Evolutionary conservation across 2,329 filamentous ascomycete species (phyloP).

Genomic region (Alternaria novae-zelandiae): DNA sequence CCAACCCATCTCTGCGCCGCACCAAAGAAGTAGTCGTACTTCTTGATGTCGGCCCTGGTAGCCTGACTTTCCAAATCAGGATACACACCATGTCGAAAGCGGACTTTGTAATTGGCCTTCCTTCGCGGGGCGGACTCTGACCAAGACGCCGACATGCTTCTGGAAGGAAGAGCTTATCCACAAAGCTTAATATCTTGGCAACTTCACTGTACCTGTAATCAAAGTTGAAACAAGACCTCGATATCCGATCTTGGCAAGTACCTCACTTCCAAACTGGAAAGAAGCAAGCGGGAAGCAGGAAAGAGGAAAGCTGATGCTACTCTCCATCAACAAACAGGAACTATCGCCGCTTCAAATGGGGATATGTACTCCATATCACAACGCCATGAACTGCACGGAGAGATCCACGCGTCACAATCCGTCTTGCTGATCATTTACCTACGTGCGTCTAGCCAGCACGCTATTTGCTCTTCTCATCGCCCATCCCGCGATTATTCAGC

Average conservation of each 20-base stretch:
- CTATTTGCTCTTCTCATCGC: conserved; percentile 11
- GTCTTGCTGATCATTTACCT: not conserved
- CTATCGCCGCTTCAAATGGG: not conserved
- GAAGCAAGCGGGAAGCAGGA: not conserved
- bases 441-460: not conserved
- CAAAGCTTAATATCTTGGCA: not conserved
- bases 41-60: conserved; percentile 30
- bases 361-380: conserved; percentile 6
- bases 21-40: conserved; percentile 34
- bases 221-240: not conserved
- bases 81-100: conserved; percentile 29
- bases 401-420: not conserved
- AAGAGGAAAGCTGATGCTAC: not conserved
- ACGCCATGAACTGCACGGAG: not conserved
- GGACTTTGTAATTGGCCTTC: conserved; percentile 24
- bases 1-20: conserved; percentile 21
- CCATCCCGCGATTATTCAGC: conserved; percentile 7
- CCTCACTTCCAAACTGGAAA: not conserved
- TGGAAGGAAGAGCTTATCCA: not conserved
- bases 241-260: not conserved
- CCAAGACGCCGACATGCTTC: not conserved
- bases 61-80: conserved; percentile 19
- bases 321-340: not conserved
- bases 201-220: not conserved
- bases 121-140: conserved; percentile 7